phyloP scores from a whole-genome alignment of 23 red algal genomes.

The Gracilaria gracilis region DNA sequence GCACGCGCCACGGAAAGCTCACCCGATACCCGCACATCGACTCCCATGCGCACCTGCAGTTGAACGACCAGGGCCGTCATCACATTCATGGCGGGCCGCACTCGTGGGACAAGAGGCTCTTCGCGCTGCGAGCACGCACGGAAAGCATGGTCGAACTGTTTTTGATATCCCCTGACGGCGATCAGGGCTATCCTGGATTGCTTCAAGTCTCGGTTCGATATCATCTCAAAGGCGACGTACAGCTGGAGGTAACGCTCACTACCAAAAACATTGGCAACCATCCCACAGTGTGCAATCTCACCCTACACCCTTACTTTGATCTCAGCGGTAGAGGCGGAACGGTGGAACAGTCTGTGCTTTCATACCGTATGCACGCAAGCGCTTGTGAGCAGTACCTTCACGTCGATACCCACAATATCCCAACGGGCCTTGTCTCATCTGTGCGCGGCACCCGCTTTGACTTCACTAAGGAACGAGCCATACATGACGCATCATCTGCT shows the following conservation, averaged over 20 bases:
- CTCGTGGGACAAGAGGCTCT: conserved; percentile 62
- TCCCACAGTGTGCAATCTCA: conserved; percentile 70
- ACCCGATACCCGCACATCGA: conserved; percentile 14
- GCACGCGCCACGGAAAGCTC: conserved; percentile 58
- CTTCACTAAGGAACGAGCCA: conserved; percentile 3
- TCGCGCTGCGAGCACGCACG: conserved; percentile 12
- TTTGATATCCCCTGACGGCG: conserved; percentile 66
- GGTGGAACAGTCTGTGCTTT: conserved; percentile 37
- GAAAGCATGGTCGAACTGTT: conserved; percentile 50
- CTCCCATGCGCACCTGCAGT: conserved; percentile 5
- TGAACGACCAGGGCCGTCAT: conserved; percentile 62
- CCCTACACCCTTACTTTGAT: conserved; percentile 76
- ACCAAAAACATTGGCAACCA: conserved; percentile 42
- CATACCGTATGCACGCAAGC: conserved; percentile 29
- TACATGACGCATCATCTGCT: background rate
- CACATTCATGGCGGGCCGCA: conserved; percentile 72
- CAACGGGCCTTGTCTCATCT: conserved; percentile 19
- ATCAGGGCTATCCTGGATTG: conserved; percentile 64
- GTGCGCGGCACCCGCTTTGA: conserved; percentile 59
- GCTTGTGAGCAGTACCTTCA: conserved; percentile 41
- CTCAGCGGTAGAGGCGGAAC: conserved; percentile 57
- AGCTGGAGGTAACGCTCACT: conserved; percentile 35
- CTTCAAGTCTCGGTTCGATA: conserved; percentile 71
- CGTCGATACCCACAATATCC: conserved; percentile 40
- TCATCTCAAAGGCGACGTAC: conserved; percentile 42